Percentiles rank a stretch among this genome's conserved stretches.
These are phyloP conservation scores for Tetrahymena borealis DNA, from an alignment of 73 alveolate genomes.

Conservation along the genomic window DNA sequence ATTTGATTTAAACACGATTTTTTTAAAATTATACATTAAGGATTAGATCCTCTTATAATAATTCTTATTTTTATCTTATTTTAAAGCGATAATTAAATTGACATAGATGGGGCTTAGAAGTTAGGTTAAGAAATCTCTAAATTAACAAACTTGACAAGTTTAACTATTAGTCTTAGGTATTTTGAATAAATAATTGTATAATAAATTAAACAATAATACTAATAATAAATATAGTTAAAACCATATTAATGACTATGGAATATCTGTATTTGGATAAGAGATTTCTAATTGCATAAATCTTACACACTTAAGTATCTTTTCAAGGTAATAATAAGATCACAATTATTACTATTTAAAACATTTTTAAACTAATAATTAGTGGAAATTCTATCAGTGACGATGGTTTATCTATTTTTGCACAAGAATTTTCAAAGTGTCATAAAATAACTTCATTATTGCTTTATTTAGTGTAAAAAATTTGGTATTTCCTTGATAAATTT, in stretches of 20 bases:
- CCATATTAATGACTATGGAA: not conserved
- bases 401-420: not conserved
- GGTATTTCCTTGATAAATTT: no score
- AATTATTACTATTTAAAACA: no score
- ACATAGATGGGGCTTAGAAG: not conserved
- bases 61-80: not conserved
- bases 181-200: not conserved
- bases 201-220: not conserved
- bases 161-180: not conserved
- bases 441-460: not conserved
- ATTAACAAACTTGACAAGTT: not conserved
- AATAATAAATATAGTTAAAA: not conserved
- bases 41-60: no score
- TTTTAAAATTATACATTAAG: no score
- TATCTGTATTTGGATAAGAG: not conserved
- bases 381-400: no score
- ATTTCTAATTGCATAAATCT: not conserved
- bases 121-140: not conserved
- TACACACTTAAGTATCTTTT: not conserved
- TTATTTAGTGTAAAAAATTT: no score
- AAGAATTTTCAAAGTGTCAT: not conserved
- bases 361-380: no score
- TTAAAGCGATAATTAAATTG: not conserved
- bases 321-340: not conserved
- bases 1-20: no score